Conservation (phyloP, 1,139 yeast species). For the Nakaseomyces kungkrabaensis region DNA sequence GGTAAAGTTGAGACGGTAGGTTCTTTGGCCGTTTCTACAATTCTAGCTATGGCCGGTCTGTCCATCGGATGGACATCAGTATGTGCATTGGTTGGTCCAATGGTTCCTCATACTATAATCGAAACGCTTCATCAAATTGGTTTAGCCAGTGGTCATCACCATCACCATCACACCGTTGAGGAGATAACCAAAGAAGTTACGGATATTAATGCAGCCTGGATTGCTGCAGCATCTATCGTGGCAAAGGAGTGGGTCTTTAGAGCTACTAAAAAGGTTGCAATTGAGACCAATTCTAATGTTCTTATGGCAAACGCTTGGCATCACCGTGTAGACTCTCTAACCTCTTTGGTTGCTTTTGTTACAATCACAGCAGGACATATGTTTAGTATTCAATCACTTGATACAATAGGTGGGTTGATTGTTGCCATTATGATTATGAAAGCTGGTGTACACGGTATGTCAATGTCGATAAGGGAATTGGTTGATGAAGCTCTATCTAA, state of each 20-base stretch:
- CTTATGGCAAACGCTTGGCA: conserved; percentile 98
- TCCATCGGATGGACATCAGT: conserved; percentile 86
- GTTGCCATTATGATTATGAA: conserved; percentile 72
- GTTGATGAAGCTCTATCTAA: conserved; percentile 48
- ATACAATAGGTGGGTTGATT: conserved; percentile 80
- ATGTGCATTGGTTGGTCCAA: conserved; percentile 55
- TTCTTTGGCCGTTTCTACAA: conserved; percentile 74
- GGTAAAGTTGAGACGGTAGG: conserved; percentile 93
- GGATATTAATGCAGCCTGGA: conserved; percentile 88
- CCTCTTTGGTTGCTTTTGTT: conserved; percentile 83
- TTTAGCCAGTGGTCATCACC: conserved; percentile 25
- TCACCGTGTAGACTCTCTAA: conserved; percentile 86
- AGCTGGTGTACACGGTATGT: conserved; percentile 74
- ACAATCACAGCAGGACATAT: conserved; percentile 82
- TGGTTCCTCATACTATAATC: conserved; percentile 47
- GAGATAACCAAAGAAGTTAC: conserved; percentile 40
- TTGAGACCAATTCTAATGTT: conserved; percentile 70
- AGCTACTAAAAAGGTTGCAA: conserved; percentile 76
- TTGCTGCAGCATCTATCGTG: conserved; percentile 78
- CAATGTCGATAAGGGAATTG: conserved; percentile 60
- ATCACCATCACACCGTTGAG: conserved; percentile 32
- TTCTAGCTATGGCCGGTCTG: conserved; percentile 74
- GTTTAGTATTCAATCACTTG: conserved; percentile 71
- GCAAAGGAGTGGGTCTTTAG: conserved; percentile 80
- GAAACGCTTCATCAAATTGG: conserved; percentile 32